Percentiles rank a stretch among this genome's conserved stretches.
Evolutionary conservation across 441 rosid species (phyloP).

Genomic region (Raphanus hybrid): DNA sequence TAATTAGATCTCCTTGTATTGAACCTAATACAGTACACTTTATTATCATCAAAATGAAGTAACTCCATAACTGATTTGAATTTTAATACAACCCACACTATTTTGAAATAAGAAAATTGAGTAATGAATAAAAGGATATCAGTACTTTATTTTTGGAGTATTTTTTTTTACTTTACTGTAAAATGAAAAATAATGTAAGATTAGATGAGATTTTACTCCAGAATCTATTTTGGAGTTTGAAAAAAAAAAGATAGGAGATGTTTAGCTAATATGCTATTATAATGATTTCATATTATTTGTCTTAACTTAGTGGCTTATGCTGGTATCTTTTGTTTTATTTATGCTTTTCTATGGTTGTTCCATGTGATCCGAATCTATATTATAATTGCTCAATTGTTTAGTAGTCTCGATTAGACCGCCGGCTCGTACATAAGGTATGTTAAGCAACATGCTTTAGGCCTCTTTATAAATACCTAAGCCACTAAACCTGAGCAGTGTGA

Average conservation of each 20-base stretch:
- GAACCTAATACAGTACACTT: no score
- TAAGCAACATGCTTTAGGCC: constrained; percentile 14
- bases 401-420: constrained; percentile 1
- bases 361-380: background rate
- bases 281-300: background rate
- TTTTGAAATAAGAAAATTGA: no score
- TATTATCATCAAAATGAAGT: no score
- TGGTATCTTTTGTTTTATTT: background rate
- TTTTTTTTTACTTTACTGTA: no score
- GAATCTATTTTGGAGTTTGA: no score
- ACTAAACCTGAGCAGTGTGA: background rate
- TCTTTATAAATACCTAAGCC: constrained; percentile 4
- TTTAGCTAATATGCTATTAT: background rate
- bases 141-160: no score
- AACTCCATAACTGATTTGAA: no score
- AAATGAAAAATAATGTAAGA: no score
- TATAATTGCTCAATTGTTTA: background rate
- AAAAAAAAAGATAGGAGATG: no score
- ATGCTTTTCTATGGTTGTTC: background rate
- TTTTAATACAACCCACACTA: no score
- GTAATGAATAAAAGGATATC: no score
- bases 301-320: background rate
- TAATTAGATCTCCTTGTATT: background rate
- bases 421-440: background rate
- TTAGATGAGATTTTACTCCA: no score